These are phyloP conservation scores for Lablab purpureus DNA, from an alignment of 306 rosid genomes.

Conservation along the genomic window DNA sequence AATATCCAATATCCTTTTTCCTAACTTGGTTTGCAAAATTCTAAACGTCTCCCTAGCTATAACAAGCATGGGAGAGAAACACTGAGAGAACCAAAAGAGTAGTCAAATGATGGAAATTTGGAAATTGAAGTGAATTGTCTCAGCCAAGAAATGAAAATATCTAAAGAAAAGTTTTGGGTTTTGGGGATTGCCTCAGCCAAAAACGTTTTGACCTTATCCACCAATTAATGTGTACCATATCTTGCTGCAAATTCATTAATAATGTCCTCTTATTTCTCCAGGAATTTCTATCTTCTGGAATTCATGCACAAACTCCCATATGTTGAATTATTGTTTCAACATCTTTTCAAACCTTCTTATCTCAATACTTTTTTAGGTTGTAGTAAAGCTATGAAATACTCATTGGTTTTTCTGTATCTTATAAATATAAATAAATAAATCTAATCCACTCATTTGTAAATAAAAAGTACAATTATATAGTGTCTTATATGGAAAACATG, in stretches of 20 bases:
- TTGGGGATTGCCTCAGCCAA: neutral
- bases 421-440: too few relatives aligned
- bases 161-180: neutral
- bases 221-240: conserved; percentile 2
- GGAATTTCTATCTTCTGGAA: neutral
- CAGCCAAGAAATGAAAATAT: neutral
- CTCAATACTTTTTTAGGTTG: neutral
- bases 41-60: neutral
- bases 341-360: neutral
- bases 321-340: neutral
- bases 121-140: too few relatives aligned
- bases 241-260: neutral
- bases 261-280: neutral
- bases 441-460: too few relatives aligned
- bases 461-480: neutral
- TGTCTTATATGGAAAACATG: neutral
- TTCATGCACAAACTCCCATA: neutral
- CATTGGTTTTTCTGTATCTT: too few relatives aligned
- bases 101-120: neutral
- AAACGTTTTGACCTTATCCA: conserved; percentile 31
- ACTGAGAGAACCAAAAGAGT: neutral
- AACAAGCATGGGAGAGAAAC: neutral
- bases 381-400: too few relatives aligned
- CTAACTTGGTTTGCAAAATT: neutral
- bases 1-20: neutral